Base-by-base conservation (phyloP, 2,329 filamentous ascomycete species). In the Trichoderma arundinaceum region DNA sequence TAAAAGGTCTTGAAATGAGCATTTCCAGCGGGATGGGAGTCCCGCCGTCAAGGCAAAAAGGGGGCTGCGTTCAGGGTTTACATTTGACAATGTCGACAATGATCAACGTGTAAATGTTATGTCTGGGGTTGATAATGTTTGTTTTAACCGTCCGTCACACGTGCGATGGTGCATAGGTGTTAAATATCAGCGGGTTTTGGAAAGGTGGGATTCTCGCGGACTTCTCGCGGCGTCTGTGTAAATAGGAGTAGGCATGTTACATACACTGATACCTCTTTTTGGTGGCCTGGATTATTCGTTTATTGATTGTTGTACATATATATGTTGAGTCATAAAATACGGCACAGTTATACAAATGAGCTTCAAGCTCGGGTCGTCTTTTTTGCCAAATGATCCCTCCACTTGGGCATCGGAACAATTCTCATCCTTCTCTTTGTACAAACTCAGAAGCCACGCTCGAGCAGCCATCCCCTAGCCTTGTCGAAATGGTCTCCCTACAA, bases 401-500 rank as follows among this genome's bases (percentile, higher is more conserved):
- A 41, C 53, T 51, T 19, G 13, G 15, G 6, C 35, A 28, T 28
- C 22, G 22, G 22, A 28, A 28, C 22, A 28, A 28, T 28, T 28
- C 22, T 28, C 22, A 28, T 28, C 22, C 22, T 28, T 28, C 22
- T 28, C 22, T 28, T 28, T 28, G 22, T 28, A 4, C 22, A 28
- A 28, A 28, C 62, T 71, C 73, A 80, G 58, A 80, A 80, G 1
- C 78, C 78, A 15, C 70, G 70, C 10, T 73, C 69, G 19, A 78
- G 57, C 22, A 79, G 67, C 75, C 77, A 80, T 22, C 74, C 66
- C 61, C 71, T 70, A 4, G 71, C 62, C 41, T 74, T 70, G 13
- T 73, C 70, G 61, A 74, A 75, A 64, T 73, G 65, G 48, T 78
- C 70, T 33, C 78, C 78, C 78, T 80, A 38, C 2, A 39, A 32